phyloP scores from a whole-genome alignment of 768 basidiomycete species.

The Trametes punicea region DNA sequence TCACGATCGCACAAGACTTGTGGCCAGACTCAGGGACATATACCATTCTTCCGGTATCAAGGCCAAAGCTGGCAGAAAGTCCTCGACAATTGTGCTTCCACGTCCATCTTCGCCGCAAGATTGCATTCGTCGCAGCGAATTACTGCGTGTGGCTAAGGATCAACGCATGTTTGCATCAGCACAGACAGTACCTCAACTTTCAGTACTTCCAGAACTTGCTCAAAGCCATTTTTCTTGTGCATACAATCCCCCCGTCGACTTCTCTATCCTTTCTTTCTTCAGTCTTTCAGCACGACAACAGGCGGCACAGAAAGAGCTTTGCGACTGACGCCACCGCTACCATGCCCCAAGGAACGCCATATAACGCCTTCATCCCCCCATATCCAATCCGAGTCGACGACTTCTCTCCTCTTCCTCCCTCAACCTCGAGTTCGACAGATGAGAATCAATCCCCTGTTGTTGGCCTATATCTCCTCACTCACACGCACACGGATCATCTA shows the following conservation, averaged over 20 bases:
- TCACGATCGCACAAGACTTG: not conserved
- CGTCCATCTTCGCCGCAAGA: not conserved
- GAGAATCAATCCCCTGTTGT: slow-evolving; percentile 32
- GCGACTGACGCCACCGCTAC: not conserved
- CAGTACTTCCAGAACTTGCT: not conserved
- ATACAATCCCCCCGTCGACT: not conserved
- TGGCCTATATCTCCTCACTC: slow-evolving; percentile 73
- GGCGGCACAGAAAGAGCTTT: not conserved
- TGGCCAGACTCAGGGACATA: not conserved
- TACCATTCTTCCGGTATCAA: slow-evolving; percentile 2
- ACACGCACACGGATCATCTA: slow-evolving; percentile 89
- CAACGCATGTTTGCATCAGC: not conserved
- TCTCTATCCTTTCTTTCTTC: not conserved
- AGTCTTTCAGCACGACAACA: not conserved
- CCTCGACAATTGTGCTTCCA: not conserved
- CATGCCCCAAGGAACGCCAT: slow-evolving; percentile 79
- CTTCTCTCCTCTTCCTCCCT: slow-evolving; percentile 47
- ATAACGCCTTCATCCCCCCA: slow-evolving; percentile 69
- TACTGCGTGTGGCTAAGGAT: not conserved
- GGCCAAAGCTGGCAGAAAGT: not conserved
- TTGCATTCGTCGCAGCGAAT: not conserved
- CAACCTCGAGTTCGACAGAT: slow-evolving; percentile 19
- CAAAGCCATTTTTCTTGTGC: not conserved
- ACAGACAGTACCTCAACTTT: not conserved
- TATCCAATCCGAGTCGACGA: slow-evolving; percentile 85